These are phyloP conservation scores for Trichoderma koningii DNA, from an alignment of 2,329 filamentous ascomycete species.

Conservation along the genomic window DNA sequence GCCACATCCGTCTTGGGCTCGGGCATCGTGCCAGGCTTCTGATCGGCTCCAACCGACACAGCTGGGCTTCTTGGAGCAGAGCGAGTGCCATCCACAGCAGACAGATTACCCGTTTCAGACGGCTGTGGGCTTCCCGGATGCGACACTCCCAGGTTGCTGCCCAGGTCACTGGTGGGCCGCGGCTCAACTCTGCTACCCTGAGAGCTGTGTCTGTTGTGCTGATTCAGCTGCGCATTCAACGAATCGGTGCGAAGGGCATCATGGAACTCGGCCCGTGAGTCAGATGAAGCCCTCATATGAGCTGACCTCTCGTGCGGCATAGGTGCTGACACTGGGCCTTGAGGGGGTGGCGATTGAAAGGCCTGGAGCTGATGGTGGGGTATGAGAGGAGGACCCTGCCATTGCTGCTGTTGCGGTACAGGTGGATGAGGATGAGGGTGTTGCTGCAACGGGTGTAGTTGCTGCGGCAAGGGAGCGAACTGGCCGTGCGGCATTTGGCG, in stretches of 20 bases:
- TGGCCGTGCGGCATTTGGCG: constrained; percentile 4
- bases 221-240: not conserved
- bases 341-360: not conserved
- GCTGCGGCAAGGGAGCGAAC: constrained; percentile 18
- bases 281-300: constrained; percentile 14
- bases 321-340: constrained; percentile 13
- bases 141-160: constrained; percentile 7
- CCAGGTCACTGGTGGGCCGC: not conserved
- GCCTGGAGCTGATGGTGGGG: constrained; percentile 3
- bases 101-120: constrained; percentile 8
- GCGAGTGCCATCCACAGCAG: not conserved
- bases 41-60: constrained; percentile 12
- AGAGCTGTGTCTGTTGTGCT: constrained; percentile 13
- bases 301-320: not conserved
- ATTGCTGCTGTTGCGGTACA: constrained; percentile 7
- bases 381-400: constrained; percentile 2
- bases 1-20: not conserved
- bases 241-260: not conserved
- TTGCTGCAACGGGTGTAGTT: not conserved
- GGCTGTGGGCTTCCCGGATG: constrained; percentile 10
- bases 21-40: constrained; percentile 1
- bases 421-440: not conserved
- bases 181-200: not conserved
- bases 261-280: constrained; percentile 2
- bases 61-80: constrained; percentile 12